phyloP scores from a whole-genome alignment of 129 eudicot genomes.

The Helichrysum umbraculigerum region DNA sequence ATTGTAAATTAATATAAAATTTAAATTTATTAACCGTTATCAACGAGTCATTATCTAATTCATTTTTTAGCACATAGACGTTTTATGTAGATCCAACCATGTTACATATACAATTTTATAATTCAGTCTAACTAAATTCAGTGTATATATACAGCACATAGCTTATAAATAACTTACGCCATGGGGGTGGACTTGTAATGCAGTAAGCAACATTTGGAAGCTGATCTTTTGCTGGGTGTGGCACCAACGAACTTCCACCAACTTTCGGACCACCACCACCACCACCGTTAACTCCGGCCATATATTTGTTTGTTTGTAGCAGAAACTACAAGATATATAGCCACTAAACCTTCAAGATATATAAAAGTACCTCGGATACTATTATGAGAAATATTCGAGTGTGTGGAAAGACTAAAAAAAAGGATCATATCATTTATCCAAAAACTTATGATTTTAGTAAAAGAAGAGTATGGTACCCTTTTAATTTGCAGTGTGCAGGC shows the following conservation, averaged over 20 bases:
- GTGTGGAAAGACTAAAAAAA: not conserved
- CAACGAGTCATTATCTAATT: no score
- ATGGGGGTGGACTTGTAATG: constrained; percentile 93
- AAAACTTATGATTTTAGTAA: not conserved
- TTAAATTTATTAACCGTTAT: no score
- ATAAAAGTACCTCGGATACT: not conserved
- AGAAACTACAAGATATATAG: not conserved
- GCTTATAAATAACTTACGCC: constrained; percentile 56
- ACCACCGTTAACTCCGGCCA: constrained; percentile 6
- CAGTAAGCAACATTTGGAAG: constrained; percentile 87
- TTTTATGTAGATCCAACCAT: no score
- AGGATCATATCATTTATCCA: no score
- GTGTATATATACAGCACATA: not conserved
- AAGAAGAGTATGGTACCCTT: not conserved
- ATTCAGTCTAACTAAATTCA: no score
- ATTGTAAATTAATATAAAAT: no score
- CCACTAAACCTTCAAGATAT: not conserved
- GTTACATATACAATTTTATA: no score
- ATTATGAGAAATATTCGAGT: not conserved
- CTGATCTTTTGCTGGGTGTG: constrained; percentile 84
- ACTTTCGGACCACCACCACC: constrained; percentile 40
- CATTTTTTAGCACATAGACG: no score
- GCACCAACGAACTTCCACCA: constrained; percentile 51
- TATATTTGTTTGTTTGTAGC: not conserved
- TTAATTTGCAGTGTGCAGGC: no score